Base-by-base conservation (phyloP, 345 rosid species). In the Eucalyptus curtisii region DNA sequence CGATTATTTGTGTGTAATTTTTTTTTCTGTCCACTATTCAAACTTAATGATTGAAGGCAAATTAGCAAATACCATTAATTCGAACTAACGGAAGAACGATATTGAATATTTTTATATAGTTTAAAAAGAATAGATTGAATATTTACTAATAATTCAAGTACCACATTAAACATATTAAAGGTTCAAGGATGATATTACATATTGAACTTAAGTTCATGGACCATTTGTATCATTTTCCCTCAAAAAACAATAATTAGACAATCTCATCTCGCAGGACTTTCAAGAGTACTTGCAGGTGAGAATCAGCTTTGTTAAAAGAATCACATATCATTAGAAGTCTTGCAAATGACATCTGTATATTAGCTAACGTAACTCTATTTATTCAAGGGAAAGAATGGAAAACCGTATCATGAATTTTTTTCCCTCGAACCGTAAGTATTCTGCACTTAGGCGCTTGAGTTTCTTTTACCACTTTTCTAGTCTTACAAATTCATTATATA, bases 61-160 rank as follows among this genome's bases (percentile, higher is more conserved):
- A 66, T 66, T 4, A 31, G 6, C 40, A n/a, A 4, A 15, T 31
- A 66, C 10, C 10, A 9, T n/a, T 66, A 66, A 31, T 66, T 31
- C 5, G 1, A 66, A 66, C 10, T 66, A 31, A 8, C 3, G 6
- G 3, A 31, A n/a, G 0, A 6, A 66, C 5, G 2, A 66, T 17
- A 31, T 66, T 31, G 11, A 31, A 66, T 4, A 66, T 31, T 66
- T 66, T 66, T 31, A 66, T n/a, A 31, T 66, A 31, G 6, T 66
- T 4, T 66, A 66, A 2, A 66, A 2, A 10, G 5, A 31, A 8
- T 31, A n/a, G 9, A 31, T 15, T 31, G 79, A 66, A 66, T 9
- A 31, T n/a, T 31, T n/a, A 66, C 5, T 66, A 31, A 66, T 31
- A 66, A 7, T 66, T 66, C 6, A 15, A 8, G 20, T 33, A 66